Base-by-base conservation (phyloP, 805 yeast species). In the Ogataea parapolymorpha region DNA sequence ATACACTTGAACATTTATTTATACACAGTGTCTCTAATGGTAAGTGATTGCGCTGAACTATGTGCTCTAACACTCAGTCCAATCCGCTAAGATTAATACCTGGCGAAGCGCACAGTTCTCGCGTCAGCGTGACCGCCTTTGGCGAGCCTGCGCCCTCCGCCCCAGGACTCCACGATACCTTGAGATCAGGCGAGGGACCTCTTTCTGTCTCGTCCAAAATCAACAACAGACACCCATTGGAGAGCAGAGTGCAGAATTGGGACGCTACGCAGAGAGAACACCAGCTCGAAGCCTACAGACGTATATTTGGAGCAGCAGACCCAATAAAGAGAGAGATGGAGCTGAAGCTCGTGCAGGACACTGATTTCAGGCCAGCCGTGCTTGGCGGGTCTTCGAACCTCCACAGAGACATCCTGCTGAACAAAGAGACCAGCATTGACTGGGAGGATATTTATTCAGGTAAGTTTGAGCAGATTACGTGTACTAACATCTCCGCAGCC, bases 261-360 rank as follows among this genome's bases (percentile, higher is more conserved):
- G 95, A 89, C 17, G 67, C 71, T 32, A 82, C 83, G 10, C 89
- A 88, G 56, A 74, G 75, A 25, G 79, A 79, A 23, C 68, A 82
- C 50, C 80, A 79, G 55, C 55, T 90, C 68, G 93, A 89, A 59
- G 79, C 79, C 45, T 82, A 85, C 63, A 77, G 95, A 59, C 77
- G 95, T 51, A 66, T 85, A 13, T 89, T 85, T 62, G 99, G 99
- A 12, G 79, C 91, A 35, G 96, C 93, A 9, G 98, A 86, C 56
- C 97, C 99, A 7, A 84, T 91, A 62, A 82, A 82, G 58, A 75
- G 97, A 57, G 79, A 82, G 24, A 89, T 93, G 96, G 99, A 93
- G 55, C 67, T 86, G 57, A 70, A 78, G 42, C 74, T 91, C 18
- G 83, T 91, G 3, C 77, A 79, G 33, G 69, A 72, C 35, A 77